A percentile compares a stretch with the other conserved stretches of the same genome.
These are phyloP conservation scores for Myriosclerotinia curreyana DNA, from an alignment of 2,329 filamentous ascomycete species.

Conservation along the genomic window DNA sequence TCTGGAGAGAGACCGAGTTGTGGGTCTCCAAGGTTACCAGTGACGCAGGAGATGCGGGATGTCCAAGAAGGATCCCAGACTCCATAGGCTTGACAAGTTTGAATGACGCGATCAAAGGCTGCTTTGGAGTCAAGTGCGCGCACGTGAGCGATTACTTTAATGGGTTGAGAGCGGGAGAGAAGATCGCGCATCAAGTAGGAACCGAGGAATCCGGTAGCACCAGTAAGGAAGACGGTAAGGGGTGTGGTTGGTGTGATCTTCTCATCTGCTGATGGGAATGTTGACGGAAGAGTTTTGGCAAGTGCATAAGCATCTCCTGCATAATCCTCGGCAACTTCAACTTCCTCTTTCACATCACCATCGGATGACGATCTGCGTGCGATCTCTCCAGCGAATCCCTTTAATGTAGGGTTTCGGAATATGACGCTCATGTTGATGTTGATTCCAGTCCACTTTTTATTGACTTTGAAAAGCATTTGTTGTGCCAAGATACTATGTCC, in stretches of 20 bases:
- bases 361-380: constrained; percentile 43
- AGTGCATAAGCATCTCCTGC: constrained; percentile 44
- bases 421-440: constrained; percentile 69
- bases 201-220: constrained; percentile 86
- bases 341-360: constrained; percentile 37
- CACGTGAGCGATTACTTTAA: constrained; percentile 71
- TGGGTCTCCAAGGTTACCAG: constrained; percentile 71
- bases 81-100: constrained; percentile 71
- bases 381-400: constrained; percentile 50
- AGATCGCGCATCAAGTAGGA: constrained; percentile 76
- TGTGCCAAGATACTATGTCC: constrained; percentile 80
- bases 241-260: constrained; percentile 37
- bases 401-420: constrained; percentile 63
- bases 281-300: constrained; percentile 42
- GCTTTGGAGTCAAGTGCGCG: constrained; percentile 61
- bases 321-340: constrained; percentile 49
- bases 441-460: constrained; percentile 57
- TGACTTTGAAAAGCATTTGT: constrained; percentile 71
- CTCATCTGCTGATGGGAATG: constrained; percentile 40
- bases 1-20: constrained; percentile 67
- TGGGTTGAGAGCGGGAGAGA: constrained; percentile 55
- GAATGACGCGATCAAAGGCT: constrained; percentile 62
- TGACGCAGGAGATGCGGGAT: constrained; percentile 61
- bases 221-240: constrained; percentile 74
- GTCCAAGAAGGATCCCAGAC: constrained; percentile 73